Evolutionary conservation across 73 alveolate species (phyloP), one percentile per base, ranked within the genome.

Genomic region (Blepharisma stoltei): DNA sequence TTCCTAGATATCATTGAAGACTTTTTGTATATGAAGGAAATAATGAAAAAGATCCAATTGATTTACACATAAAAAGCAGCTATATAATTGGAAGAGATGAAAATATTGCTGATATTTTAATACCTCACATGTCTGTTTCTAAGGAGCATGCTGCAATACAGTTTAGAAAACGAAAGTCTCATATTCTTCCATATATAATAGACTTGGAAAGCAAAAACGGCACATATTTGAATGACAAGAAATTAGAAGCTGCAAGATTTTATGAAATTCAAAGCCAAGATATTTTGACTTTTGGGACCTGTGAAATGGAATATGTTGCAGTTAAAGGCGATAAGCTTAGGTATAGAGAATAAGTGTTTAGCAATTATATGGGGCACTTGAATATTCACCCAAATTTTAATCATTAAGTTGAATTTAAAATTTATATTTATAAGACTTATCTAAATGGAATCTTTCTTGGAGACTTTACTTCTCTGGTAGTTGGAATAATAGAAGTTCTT

Each of bases 1-100:
- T 65, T n/a, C 86, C 90, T 23, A 53, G 6, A 46, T 60, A 70
- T 32, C 73, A 67, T 60, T 83, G 90, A 87, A n/a, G 60, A 78
- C 46, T 83, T 7, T 83, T 78, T 44, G 78, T 73, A 23, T 83
- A 77, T 23, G 77, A 68, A 67, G 87, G 83, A 41, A 53, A 69
- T 48, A 71, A 83, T 21, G 52, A 73, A 27, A 77, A 41, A 47
- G 73, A 78, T 54, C 67, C 38, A 7, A 20, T 5, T 54, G 45
- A 60, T 38, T 60, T 60, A 38, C 38, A 60, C 23, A 14, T 18
- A 18, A 14, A 60, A 38, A 18, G 48, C 37, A 8, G 11, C 23
- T 60, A 14, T 60, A 14, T 8, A 20, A 60, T 60, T 14, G 73
- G 73, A 60, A 60, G 73, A 25, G 73, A 60, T 18, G 38, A 14